Percentiles rank a stretch among this genome's conserved stretches.
phyloP scores from a whole-genome alignment of 345 rosid species.

The Syzygium grande region DNA sequence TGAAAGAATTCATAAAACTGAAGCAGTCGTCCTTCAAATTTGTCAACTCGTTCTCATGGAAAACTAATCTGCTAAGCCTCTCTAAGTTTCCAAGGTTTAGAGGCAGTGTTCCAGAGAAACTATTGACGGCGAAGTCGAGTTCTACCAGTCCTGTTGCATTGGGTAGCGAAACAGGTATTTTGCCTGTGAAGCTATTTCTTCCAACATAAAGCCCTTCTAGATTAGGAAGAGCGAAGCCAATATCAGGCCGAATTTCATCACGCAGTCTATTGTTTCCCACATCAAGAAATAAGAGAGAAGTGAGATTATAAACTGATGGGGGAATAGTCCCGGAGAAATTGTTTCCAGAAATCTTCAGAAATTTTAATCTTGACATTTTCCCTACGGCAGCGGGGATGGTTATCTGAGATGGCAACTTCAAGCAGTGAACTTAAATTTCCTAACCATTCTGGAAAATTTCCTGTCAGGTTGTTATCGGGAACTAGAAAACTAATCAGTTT shows the following conservation, averaged over 20 bases:
- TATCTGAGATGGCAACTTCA: background rate
- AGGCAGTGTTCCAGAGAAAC: background rate
- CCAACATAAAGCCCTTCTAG: background rate
- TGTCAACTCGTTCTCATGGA: background rate
- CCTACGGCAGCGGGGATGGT: conserved; percentile 6
- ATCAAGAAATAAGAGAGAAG: background rate
- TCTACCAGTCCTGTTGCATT: background rate
- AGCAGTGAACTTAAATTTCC: conserved; percentile 5
- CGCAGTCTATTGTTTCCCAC: background rate
- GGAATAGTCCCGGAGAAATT: conserved; percentile 3
- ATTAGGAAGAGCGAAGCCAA: conserved; percentile 7
- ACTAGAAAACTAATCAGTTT: background rate
- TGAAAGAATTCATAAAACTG: background rate
- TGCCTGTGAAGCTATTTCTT: background rate
- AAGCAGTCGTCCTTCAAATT: background rate
- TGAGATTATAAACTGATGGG: conserved; percentile 6
- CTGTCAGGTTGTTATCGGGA: background rate
- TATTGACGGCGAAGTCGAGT: background rate
- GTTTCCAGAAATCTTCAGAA: background rate
- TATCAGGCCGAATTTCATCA: background rate
- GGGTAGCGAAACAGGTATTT: background rate
- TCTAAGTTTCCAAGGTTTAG: background rate
- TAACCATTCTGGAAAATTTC: conserved; percentile 2
- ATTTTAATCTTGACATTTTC: background rate
- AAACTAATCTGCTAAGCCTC: background rate